Conservation (phyloP, 164 flowering plant species). For the Liriodendron chinense region DNA sequence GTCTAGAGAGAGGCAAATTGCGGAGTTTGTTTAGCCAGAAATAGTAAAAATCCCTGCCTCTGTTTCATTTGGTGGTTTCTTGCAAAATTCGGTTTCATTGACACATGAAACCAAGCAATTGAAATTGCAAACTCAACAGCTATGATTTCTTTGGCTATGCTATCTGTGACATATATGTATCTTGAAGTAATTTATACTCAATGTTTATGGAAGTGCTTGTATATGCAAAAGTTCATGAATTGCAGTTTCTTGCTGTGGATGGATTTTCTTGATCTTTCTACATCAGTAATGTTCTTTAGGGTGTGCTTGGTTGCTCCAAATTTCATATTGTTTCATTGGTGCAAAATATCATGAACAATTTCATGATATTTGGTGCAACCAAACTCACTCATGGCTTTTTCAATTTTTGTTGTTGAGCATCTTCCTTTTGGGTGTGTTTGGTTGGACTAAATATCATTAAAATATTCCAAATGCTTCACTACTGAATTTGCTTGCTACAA, state of each 20-base stretch:
- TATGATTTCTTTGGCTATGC: background rate
- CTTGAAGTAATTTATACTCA: background rate
- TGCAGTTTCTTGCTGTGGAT: background rate
- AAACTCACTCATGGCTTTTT: too few species aligned
- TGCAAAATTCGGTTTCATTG: constrained; percentile 16
- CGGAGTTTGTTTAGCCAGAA: constrained; percentile 63
- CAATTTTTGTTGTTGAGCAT: too few species aligned
- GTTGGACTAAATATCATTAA: too few species aligned
- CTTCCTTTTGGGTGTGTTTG: too few species aligned
- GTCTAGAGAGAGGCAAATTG: constrained; percentile 73
- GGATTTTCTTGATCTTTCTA: background rate
- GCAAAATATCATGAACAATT: too few species aligned
- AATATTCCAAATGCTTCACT: too few species aligned
- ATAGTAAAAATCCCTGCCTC: constrained; percentile 16
- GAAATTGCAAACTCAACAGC: background rate
- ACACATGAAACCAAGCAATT: constrained; percentile 22
- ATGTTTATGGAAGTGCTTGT: background rate
- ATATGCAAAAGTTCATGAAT: background rate
- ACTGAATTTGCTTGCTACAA: too few species aligned
- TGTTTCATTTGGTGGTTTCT: background rate
- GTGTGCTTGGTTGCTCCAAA: too few species aligned
- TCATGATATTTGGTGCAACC: too few species aligned
- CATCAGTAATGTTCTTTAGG: background rate
- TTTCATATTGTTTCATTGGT: too few species aligned
- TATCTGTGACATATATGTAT: background rate